These are phyloP conservation scores for Waltergamsia citrina DNA, from an alignment of 2,329 filamentous ascomycete genomes.

Conservation along the genomic window DNA sequence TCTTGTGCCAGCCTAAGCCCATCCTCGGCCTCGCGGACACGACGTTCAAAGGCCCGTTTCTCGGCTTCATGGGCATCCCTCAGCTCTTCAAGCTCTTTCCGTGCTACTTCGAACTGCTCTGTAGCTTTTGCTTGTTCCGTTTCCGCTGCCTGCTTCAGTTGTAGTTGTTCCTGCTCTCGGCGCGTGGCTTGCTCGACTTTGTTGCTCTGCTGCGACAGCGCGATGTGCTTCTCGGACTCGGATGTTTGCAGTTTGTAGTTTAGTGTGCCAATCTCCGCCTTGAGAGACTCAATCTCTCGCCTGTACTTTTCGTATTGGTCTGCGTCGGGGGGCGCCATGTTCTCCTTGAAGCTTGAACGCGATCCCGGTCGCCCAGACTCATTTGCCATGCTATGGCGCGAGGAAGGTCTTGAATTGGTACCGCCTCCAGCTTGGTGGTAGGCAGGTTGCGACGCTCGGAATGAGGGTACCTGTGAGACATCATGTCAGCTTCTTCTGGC, in stretches of 20 bases:
- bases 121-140: conserved; percentile 39
- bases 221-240: conserved; percentile 80
- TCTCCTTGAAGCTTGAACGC: conserved; percentile 50
- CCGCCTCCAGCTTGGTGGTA: conserved; percentile 49
- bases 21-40: conserved; percentile 61
- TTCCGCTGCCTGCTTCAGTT: conserved; percentile 52
- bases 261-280: conserved; percentile 80
- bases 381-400: conserved; percentile 28
- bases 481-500: no score
- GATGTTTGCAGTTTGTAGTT: conserved; percentile 80
- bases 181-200: conserved; percentile 73
- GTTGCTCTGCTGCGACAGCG: conserved; percentile 68
- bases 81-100: conserved; percentile 41
- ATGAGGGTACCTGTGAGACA: conserved; percentile 29
- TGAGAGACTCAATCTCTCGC: conserved; percentile 63
- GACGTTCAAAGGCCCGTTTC: conserved; percentile 57
- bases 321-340: conserved; percentile 47
- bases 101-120: conserved; percentile 38
- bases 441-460: conserved; percentile 43
- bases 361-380: conserved; percentile 37
- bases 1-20: conserved; percentile 68
- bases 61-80: conserved; percentile 41
- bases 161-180: conserved; percentile 79
- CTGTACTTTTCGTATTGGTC: conserved; percentile 49
- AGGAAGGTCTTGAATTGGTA: conserved; percentile 28